Conservation (phyloP, 257 asterid genomes). For the Solanum lignicaule region DNA sequence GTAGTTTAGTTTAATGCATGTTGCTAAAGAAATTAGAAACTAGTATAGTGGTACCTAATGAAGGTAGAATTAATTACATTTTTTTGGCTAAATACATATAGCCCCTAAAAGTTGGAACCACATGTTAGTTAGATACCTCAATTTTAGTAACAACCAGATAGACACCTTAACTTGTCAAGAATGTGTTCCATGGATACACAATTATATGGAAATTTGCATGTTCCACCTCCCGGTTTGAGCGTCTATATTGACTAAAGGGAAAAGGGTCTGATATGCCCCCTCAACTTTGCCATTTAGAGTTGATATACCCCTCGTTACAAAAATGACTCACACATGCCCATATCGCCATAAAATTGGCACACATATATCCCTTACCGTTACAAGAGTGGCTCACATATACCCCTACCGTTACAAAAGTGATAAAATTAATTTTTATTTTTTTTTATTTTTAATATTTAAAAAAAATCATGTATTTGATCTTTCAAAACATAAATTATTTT, state of each 20-base stretch:
- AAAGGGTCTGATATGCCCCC: neutral
- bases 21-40: neutral
- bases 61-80: neutral
- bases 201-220: neutral
- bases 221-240: neutral
- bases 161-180: neutral
- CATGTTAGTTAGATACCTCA: neutral
- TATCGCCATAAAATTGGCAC: neutral
- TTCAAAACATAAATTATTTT: neutral
- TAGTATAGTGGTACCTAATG: neutral
- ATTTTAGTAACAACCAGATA: neutral
- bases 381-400: neutral
- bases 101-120: neutral
- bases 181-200: neutral
- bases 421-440: too few species aligned
- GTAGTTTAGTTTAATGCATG: neutral
- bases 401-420: neutral
- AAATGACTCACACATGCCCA: neutral
- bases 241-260: neutral
- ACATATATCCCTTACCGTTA: neutral
- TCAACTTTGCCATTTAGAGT: neutral
- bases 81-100: neutral
- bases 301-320: neutral
- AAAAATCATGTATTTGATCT: neutral
- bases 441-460: too few species aligned